Base-by-base conservation (phyloP, 1,284 basidiomycete genomes). In the Vanrija pseudolonga region DNA sequence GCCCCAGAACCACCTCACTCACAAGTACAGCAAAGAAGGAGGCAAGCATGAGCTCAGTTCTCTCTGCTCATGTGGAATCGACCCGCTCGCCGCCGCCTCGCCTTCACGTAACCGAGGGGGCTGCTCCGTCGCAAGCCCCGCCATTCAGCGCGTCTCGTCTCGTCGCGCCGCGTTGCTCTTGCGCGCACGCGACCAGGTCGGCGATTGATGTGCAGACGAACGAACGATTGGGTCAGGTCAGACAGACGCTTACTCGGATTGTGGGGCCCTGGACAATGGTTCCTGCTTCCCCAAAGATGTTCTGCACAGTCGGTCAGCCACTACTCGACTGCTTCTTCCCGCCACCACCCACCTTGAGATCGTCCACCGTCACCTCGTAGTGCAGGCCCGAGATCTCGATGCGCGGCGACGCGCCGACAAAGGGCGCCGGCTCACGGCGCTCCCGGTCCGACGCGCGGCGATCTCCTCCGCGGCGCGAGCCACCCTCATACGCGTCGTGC, bases 271-370 rank as follows among this genome's bases (percentile, higher is more conserved):
- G 85, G 70, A 88, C 83, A 73, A 98, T 85, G 76, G 89, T 90
- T 78, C 93, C 94, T 73, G 91, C 87, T 76, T 90, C 85, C 63
- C 88, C 86, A 81, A 97, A 98, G 65, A 97, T 91, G 74, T 82
- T 81, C 91, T 95, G 44, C 9, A n/a, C 2, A 5, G n/a, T n/a
- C 15, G 23, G 20, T 44, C 42, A 44, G 42, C 17, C 15, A 3
- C 24, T 6, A 9, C 17, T 14, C n/a, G 12, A 22, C 4, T n/a
- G 23, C 20, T 4, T n/a, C n/a, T 39, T n/a, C 1, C n/a, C 45
- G 3, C 18, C 36, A 26, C 44, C 43, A 79, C 88, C 68, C 65
- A 95, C 92, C 80, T 83, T 85, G 53, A 95, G 81, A 77, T 97
- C 93, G 78, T 85, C 85, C 68, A 87, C 82, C 55, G 87, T 89